phyloP scores from a whole-genome alignment of 139 green algal species.

The Chlorella vulgaris region DNA sequence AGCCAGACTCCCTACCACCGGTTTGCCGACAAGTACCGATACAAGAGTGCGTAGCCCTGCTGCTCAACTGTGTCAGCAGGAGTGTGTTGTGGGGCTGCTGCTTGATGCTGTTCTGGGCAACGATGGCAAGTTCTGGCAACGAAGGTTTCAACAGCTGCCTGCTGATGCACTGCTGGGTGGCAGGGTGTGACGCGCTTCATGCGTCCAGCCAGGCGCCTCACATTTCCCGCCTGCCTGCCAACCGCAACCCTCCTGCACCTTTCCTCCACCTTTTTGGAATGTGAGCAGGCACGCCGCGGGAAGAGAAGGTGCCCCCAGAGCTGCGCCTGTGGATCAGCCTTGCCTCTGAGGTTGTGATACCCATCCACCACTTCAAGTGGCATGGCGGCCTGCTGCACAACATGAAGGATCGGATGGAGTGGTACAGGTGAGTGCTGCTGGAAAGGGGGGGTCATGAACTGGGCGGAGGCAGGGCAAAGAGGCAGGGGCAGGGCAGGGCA shows the following conservation, averaged over 20 bases:
- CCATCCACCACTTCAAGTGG: constrained; percentile 46
- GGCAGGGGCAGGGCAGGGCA: neutral
- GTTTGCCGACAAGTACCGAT: constrained; percentile 26
- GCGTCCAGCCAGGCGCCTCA: too few relatives aligned
- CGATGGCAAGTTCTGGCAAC: too few relatives aligned
- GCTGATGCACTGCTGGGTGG: too few relatives aligned
- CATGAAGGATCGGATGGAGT: constrained; percentile 30
- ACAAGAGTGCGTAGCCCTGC: constrained; percentile 6
- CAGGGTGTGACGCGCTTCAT: too few relatives aligned
- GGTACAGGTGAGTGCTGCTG: constrained; percentile 24
- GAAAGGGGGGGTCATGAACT: neutral
- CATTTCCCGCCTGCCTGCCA: too few relatives aligned
- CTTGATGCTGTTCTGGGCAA: too few relatives aligned
- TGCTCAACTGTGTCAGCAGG: too few relatives aligned
- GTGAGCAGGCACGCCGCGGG: neutral
- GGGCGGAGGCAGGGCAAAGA: neutral
- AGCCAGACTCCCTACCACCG: constrained; percentile 42
- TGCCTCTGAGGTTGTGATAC: neutral
- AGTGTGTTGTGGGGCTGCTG: neutral
- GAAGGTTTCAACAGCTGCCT: too few relatives aligned
- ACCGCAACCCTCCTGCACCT: too few relatives aligned
- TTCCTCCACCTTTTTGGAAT: too few relatives aligned
- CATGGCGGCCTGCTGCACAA: constrained; percentile 37
- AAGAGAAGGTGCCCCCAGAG: constrained; percentile 20
- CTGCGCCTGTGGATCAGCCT: constrained; percentile 1